Percentiles rank a stretch among this genome's conserved stretches.
These are phyloP conservation scores for Annulohypoxylon moriforme DNA, from an alignment of 495 filamentous ascomycete species.

Conservation along the genomic window DNA sequence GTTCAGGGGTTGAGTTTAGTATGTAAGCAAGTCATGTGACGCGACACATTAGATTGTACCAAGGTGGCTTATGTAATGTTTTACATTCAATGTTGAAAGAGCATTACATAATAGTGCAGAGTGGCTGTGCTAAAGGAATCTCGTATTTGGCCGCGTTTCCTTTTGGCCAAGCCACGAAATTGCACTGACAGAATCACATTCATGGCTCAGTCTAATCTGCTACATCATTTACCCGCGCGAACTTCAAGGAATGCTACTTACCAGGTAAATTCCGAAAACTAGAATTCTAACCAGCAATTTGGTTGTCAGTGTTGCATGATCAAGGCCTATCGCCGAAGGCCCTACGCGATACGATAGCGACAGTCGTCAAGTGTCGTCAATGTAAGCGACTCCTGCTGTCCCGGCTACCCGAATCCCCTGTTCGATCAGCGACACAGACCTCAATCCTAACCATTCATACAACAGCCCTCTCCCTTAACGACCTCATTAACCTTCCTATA, in stretches of 20 bases:
- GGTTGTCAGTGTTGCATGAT: not conserved
- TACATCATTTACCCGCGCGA: slow-evolving; percentile 16
- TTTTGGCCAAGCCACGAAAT: slow-evolving; percentile 37
- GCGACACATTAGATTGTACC: not conserved
- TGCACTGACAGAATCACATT: slow-evolving; percentile 10
- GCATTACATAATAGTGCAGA: slow-evolving; percentile 24
- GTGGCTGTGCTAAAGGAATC: slow-evolving; percentile 30
- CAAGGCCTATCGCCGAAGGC: not conserved
- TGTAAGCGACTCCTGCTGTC: slow-evolving; percentile 1
- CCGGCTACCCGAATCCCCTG: slow-evolving; percentile 26
- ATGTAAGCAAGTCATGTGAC: not conserved
- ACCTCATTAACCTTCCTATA: not conserved
- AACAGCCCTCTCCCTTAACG: not conserved
- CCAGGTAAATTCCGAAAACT: slow-evolving; percentile 10
- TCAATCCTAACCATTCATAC: not conserved
- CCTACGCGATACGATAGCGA: slow-evolving; percentile 4
- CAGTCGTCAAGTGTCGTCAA: slow-evolving; percentile 5
- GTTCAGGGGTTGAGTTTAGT: not conserved
- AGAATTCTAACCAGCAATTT: not conserved
- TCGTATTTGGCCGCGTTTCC: slow-evolving; percentile 26
- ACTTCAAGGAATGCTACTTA: not conserved
- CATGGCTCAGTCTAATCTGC: slow-evolving; percentile 27
- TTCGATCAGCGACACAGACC: slow-evolving; percentile 1
- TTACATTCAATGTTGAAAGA: not conserved
- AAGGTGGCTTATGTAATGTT: not conserved